phyloP scores from a whole-genome alignment of 768 basidiomycete genomes.

The Xanthoconium purpureum region DNA sequence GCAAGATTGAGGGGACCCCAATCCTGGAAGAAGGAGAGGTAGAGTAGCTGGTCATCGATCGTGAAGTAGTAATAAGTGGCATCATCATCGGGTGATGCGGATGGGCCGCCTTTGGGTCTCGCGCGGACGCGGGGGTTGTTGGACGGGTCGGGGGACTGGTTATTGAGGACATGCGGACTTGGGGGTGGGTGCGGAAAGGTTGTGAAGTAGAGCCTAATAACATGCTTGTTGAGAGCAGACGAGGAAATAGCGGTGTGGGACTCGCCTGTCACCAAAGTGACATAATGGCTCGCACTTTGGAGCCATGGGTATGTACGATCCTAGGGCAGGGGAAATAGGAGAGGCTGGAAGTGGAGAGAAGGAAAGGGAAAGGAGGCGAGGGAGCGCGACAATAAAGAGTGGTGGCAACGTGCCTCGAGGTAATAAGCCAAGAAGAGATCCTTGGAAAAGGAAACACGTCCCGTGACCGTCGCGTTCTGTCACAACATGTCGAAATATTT shows the following conservation, averaged over 20 bases:
- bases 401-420: slow-evolving; percentile 31
- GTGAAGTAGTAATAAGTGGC: slow-evolving; percentile 87
- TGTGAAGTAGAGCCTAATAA: slow-evolving; percentile 76
- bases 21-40: slow-evolving; percentile 92
- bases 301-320: slow-evolving; percentile 32
- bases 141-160: slow-evolving; percentile 46
- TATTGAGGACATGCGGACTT: slow-evolving; percentile 61
- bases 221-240: slow-evolving; percentile 2
- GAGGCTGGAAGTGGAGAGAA: not conserved
- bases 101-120: slow-evolving; percentile 55
- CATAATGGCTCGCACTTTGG: slow-evolving; percentile 71
- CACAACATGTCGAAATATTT: slow-evolving; percentile 24
- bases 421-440: slow-evolving; percentile 20
- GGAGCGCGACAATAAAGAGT: slow-evolving; percentile 23
- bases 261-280: slow-evolving; percentile 74
- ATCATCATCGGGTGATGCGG: slow-evolving; percentile 68
- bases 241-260: slow-evolving; percentile 10
- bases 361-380: slow-evolving; percentile 7
- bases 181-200: slow-evolving; percentile 81
- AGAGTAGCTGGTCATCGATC: slow-evolving; percentile 87
- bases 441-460: slow-evolving; percentile 34
- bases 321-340: slow-evolving; percentile 6
- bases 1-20: slow-evolving; percentile 90
- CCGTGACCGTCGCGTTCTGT: slow-evolving; percentile 36
- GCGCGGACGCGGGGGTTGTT: slow-evolving; percentile 63